A percentile compares a stretch with the other conserved stretches of the same genome.
phyloP scores from a whole-genome alignment of 805 yeast species.

The Hanseniaspora hatyaiensis region DNA sequence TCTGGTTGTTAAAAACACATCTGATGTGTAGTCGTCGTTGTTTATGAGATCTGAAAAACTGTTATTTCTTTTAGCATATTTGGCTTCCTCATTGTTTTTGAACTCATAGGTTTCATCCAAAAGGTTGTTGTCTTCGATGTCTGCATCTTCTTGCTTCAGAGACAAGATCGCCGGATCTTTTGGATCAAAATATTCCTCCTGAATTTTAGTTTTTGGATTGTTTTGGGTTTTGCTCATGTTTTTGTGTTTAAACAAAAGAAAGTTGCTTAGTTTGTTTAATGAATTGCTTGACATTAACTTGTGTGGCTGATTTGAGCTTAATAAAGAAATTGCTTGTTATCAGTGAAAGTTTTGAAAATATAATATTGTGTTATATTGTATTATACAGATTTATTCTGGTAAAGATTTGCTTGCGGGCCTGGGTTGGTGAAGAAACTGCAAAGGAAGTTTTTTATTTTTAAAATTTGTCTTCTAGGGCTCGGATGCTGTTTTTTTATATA shows the following conservation, averaged over 20 bases:
- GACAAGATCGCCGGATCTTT: neutral
- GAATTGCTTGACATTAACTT: constrained; percentile 4
- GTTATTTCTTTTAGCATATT: neutral
- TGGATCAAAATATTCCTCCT: neutral
- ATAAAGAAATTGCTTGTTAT: too few species aligned
- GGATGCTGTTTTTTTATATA: too few species aligned
- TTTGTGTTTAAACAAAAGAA: constrained; percentile 6
- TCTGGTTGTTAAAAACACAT: constrained; percentile 10
- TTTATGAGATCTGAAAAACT: neutral
- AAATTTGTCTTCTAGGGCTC: too few species aligned
- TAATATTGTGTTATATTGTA: too few species aligned
- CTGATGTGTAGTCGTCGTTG: constrained; percentile 8
- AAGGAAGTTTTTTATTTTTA: too few species aligned
- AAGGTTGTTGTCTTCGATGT: constrained; percentile 6
- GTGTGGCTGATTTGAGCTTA: too few species aligned
- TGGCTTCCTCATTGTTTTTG: neutral
- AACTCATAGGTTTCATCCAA: neutral
- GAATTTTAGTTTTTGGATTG: neutral
- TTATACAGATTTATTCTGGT: too few species aligned
- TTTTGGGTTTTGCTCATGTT: neutral
- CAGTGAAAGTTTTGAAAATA: too few species aligned
- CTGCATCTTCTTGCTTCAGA: constrained; percentile 4
- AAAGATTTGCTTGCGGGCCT: too few species aligned
- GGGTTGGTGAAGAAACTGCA: too few species aligned
- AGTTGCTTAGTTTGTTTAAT: constrained; percentile 3